Conservation (phyloP, 2,329 filamentous ascomycete genomes). For the Sporothrix variecibatus region DNA sequence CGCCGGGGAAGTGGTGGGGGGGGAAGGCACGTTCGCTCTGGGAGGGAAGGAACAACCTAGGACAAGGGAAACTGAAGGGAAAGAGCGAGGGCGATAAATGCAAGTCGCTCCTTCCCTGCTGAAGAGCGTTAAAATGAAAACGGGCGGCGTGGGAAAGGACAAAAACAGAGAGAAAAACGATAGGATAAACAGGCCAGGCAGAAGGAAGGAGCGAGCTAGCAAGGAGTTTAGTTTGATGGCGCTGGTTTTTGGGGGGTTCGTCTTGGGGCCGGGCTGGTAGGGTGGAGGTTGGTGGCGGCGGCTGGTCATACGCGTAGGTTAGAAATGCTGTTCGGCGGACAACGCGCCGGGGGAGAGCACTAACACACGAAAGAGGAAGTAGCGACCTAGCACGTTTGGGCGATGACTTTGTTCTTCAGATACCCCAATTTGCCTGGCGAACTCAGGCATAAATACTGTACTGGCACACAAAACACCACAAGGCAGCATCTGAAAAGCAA, state of each 20-base stretch:
- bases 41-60: slow-evolving; percentile 26
- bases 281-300: slow-evolving; percentile 32
- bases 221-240: slow-evolving; percentile 17
- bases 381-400: slow-evolving; percentile 1
- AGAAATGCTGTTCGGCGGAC: not conserved
- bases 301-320: slow-evolving; percentile 25
- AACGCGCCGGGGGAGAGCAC: slow-evolving; percentile 26
- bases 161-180: slow-evolving; percentile 9
- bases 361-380: slow-evolving; percentile 28
- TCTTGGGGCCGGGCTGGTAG: slow-evolving; percentile 23
- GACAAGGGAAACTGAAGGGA: slow-evolving; percentile 25
- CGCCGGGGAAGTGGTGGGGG: slow-evolving; percentile 28
- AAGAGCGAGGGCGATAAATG: slow-evolving; percentile 24
- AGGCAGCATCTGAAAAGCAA: not conserved
- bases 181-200: slow-evolving; percentile 17
- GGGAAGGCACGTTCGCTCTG: slow-evolving; percentile 18
- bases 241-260: slow-evolving; percentile 21
- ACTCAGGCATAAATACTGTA: not conserved
- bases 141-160: slow-evolving; percentile 21
- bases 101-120: slow-evolving; percentile 24
- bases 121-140: slow-evolving; percentile 30
- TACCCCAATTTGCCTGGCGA: not conserved
- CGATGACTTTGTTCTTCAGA: not conserved
- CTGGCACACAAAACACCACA: slow-evolving; percentile 14
- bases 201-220: slow-evolving; percentile 28